A percentile compares a stretch with the other conserved stretches of the same genome.
phyloP scores from a whole-genome alignment of 2,329 filamentous ascomycete species.

The Aspergillus melleus region DNA sequence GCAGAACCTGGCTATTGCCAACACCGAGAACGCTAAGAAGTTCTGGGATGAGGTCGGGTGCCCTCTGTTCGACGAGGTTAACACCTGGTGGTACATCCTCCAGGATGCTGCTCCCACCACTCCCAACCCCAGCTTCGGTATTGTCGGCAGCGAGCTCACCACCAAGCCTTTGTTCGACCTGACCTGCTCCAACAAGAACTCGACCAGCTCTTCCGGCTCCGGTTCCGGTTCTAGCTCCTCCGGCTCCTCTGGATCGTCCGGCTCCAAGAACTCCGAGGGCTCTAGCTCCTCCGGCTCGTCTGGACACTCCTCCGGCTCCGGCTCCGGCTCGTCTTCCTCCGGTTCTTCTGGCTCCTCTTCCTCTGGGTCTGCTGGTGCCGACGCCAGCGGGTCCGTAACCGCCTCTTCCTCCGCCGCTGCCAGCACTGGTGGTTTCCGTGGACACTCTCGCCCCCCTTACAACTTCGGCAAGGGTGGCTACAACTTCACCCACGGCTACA shows the following conservation, averaged over 20 bases:
- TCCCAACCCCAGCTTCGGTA: constrained; percentile 42
- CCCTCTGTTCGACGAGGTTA: constrained; percentile 46
- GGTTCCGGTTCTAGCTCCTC: constrained; percentile 19
- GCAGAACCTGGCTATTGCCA: constrained; percentile 63
- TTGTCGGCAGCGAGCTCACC: constrained; percentile 34
- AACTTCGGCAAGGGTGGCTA: neutral
- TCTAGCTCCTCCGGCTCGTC: neutral
- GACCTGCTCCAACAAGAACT: constrained; percentile 30
- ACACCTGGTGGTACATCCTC: constrained; percentile 48
- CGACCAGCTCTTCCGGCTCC: constrained; percentile 21
- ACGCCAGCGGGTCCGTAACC: neutral
- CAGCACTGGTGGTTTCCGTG: neutral
- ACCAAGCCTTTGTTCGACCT: constrained; percentile 42
- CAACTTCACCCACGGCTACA: constrained; percentile 20
- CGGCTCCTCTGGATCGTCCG: neutral
- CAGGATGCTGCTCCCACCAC: constrained; percentile 32
- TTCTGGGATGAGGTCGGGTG: constrained; percentile 82
- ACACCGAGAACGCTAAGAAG: constrained; percentile 66
- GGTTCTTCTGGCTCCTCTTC: neutral
- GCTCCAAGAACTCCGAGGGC: constrained; percentile 1
- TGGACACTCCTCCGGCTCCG: constrained; percentile 21
- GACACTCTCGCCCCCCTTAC: neutral
- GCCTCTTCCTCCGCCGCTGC: neutral
- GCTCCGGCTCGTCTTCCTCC: constrained; percentile 1
- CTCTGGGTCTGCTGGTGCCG: too few relatives aligned